Base-by-base conservation (phyloP, 345 rosid species). In the Brassica cretica region DNA sequence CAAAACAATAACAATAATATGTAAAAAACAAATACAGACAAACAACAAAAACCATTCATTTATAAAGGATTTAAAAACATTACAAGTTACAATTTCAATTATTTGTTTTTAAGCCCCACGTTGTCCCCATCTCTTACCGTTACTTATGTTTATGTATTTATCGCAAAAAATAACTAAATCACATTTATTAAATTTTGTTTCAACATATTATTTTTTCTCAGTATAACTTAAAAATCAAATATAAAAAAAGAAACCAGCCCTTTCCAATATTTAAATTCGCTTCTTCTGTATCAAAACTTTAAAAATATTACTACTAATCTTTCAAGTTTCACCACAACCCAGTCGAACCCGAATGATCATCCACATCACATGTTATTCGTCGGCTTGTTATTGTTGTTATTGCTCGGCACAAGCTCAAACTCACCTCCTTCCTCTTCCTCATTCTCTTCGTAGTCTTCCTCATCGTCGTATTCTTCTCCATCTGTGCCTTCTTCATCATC, bases 381-480 rank as follows among this genome's bases (percentile, higher is more conserved):
- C 60, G 59, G 37, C 68, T 81, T 87, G 77, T 51, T 51, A 18
- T 51, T 51, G 55, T 53, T 53, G 59, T 64, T 65, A 35, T 46
- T 64, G 68, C 68, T 91, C 1, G 88, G 83, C 56, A 89, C 88
- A 64, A 85, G 73, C 80, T 87, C 94, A 68, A 86, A 89, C 63
- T 76, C 90, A 51, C 82, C 85, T 9, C 81, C 87, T 82, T 78
- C 89, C 14, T 86, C 90, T n/a, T 83, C 89, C 74, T 80, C 86
- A 24, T 86, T 86, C 15, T 83, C 90, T n/a, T 84, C 88, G 0
- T 86, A 86, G 0, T 80, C 83, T 18, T 80, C 76, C 5, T 65
- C 88, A 29, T 87, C 85, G 1, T 64, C 82, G 5, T 80, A 75
- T 0, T 70, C 78, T 1, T 74, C 79, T 32, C 65, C 76, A 0